phyloP scores from a whole-genome alignment of 2,329 filamentous ascomycete genomes.

The Fusarium verticillioides region DNA sequence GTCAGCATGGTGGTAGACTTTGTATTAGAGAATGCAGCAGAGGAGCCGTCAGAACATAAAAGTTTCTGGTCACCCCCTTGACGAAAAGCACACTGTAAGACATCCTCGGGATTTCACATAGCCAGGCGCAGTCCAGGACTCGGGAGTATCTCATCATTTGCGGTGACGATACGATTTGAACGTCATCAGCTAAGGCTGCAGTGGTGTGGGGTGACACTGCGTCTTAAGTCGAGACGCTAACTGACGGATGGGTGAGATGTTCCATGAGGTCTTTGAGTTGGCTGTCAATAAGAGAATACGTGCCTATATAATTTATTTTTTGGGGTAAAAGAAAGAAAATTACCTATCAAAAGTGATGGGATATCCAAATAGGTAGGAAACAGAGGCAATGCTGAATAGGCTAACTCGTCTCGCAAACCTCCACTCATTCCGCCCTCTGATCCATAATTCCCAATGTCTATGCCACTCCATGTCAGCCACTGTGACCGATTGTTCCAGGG shows the following conservation, averaged over 20 bases:
- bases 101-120: background rate
- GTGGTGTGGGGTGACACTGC: conserved; percentile 23
- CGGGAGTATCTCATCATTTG: background rate
- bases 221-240: conserved; percentile 14
- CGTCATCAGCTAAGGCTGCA: conserved; percentile 25
- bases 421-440: background rate
- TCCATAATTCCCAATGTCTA: background rate
- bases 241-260: background rate
- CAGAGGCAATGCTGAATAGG: background rate
- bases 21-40: background rate
- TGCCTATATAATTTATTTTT: background rate
- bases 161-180: conserved; percentile 5
- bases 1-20: conserved; percentile 1
- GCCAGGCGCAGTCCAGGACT: background rate
- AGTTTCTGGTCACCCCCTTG: background rate
- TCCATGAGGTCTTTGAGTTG: background rate
- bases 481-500: background rate
- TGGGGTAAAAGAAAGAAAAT: background rate
- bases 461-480: background rate
- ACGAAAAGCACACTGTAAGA: background rate
- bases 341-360: background rate
- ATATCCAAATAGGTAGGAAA: background rate
- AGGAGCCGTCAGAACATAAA: background rate
- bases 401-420: background rate
- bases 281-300: background rate